Evolutionary conservation across 345 rosid genomes (phyloP), one percentile per base, ranked within the genome.

Genomic region (Syzygium jambos): DNA sequence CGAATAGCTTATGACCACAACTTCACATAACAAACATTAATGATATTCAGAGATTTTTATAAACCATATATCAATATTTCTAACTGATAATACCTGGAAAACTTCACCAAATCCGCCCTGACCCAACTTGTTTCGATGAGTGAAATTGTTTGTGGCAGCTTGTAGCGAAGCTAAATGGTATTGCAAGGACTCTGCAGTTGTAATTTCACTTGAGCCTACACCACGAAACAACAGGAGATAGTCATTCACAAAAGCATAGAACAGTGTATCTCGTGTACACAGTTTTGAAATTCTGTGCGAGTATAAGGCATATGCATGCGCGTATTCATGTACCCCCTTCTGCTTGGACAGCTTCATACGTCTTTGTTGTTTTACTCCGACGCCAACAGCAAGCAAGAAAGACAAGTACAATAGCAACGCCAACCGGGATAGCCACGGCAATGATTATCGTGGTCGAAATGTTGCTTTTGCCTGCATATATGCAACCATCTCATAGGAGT

Each of bases 31-130:
- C 0, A 41, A 41, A 41, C 43, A 41, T 41, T 6, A 41, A 41
- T 6, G 5, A 41, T 41, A 41, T 41, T 41, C 43, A 41, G 4
- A 41, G 43, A 41, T 52, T 12, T 14, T 54, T 21, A 54, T 8
- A 52, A 78, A 49, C 52, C 84, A 78, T 10, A 49, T 38, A 49
- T 49, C 51, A 7, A 49, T 49, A 10, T 51, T 51, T 13, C 55
- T 52, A 52, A 52, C 19, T 15, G 6, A 52, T 52, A 52, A 6
- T 89, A 94, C 96, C 94, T 92, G 92, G 90, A 90, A 94, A 89
- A 94, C 97, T 52, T 86, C 94, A 63, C 97, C 94, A 84, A 93
- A 94, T 82, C 97, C 97, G 52, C 98, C 97, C 84, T 86, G 92
- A 68, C 98, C 98, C 78, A 96, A 91, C 87, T 92, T 93, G 85